These are phyloP conservation scores for Fusarium kyushuense DNA, from an alignment of 2,329 filamentous ascomycete genomes.

Conservation along the genomic window DNA sequence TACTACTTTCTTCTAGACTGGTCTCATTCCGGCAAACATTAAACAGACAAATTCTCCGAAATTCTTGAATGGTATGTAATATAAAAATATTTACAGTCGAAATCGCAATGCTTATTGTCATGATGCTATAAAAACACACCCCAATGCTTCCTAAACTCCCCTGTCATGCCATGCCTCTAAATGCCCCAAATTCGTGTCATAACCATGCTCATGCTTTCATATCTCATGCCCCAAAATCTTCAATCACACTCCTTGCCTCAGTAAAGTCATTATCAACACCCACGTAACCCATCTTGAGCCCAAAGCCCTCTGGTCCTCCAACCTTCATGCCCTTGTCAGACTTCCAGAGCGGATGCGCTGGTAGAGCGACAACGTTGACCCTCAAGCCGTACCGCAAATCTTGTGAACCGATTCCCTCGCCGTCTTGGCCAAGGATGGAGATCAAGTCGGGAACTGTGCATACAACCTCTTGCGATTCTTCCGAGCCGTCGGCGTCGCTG, in stretches of 20 bases:
- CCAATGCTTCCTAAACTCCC: background rate
- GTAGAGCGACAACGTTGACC: slow-evolving; percentile 63
- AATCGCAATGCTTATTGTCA: background rate
- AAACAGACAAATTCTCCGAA: background rate
- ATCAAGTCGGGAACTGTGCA: slow-evolving; percentile 55
- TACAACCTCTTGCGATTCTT: slow-evolving; percentile 48
- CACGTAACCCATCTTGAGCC: slow-evolving; percentile 48
- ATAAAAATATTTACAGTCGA: background rate
- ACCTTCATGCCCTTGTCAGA: slow-evolving; percentile 52
- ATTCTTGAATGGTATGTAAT: background rate
- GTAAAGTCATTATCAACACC: slow-evolving; percentile 54
- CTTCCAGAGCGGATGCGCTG: slow-evolving; percentile 64
- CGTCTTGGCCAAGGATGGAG: slow-evolving; percentile 57
- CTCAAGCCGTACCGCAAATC: slow-evolving; percentile 64
- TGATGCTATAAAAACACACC: background rate
- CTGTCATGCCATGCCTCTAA: background rate
- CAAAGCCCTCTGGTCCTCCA: slow-evolving; percentile 53
- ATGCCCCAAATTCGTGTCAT: background rate
- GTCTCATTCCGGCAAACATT: background rate
- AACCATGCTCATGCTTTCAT: slow-evolving; percentile 4
- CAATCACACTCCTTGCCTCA: slow-evolving; percentile 64
- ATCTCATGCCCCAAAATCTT: slow-evolving; percentile 55
- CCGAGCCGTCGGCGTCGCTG: slow-evolving; percentile 49
- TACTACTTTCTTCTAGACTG: background rate
- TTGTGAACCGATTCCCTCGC: slow-evolving; percentile 63